These are phyloP conservation scores for Penicillium vulpinum DNA, from an alignment of 2,329 filamentous ascomycete genomes.

Conservation along the genomic window DNA sequence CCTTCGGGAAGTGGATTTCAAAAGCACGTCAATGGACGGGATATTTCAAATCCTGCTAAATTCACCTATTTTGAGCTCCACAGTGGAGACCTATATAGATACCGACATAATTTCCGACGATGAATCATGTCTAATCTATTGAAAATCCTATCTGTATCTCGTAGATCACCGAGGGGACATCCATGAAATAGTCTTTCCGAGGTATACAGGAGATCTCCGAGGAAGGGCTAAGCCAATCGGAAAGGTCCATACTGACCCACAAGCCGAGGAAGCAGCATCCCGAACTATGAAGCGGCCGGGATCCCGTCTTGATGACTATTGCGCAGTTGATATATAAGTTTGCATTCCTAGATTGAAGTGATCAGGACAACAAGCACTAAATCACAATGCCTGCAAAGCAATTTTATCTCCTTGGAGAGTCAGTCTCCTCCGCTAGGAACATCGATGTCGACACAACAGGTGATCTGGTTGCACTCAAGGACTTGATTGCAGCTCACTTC, in stretches of 20 bases:
- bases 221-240: neutral
- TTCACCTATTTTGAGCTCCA: neutral
- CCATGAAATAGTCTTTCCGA: too few species aligned
- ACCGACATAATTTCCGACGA: neutral
- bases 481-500: conserved; percentile 14
- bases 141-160: neutral
- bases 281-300: conserved; percentile 1
- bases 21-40: neutral
- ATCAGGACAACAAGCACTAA: neutral
- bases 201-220: neutral
- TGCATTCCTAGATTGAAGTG: neutral
- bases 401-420: conserved; percentile 26
- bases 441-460: conserved; percentile 4
- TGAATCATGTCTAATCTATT: neutral
- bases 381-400: conserved; percentile 18
- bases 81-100: neutral
- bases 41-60: neutral
- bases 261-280: conserved; percentile 1
- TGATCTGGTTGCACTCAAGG: conserved; percentile 5
- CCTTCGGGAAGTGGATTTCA: neutral
- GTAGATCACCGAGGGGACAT: neutral
- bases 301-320: neutral
- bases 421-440: conserved; percentile 3
- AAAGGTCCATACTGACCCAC: neutral
- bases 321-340: conserved; percentile 2